Percentiles rank a stretch among this genome's conserved stretches.
Conservation (phyloP, 1,284 basidiomycete genomes). For the Exsudoporus floridanus region DNA sequence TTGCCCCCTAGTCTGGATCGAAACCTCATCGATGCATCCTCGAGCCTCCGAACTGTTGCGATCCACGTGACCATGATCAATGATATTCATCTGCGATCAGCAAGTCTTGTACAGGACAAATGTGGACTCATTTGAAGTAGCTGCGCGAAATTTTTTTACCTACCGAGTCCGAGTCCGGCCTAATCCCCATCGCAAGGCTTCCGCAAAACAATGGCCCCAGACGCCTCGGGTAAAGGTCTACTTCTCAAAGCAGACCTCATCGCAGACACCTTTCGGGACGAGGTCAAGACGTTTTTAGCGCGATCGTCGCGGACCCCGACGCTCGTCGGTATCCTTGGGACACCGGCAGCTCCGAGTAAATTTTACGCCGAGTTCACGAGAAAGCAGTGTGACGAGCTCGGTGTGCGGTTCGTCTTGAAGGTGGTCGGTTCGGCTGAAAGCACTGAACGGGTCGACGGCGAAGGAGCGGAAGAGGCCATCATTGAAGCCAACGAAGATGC, state of each 20-base stretch:
- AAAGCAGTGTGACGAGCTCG: slow-evolving; percentile 87
- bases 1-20: neutral
- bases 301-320: slow-evolving; percentile 55
- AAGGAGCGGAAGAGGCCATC: slow-evolving; percentile 91
- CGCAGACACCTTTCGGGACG: slow-evolving; percentile 64
- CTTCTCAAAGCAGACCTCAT: slow-evolving; percentile 75
- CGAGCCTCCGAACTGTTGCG: neutral
- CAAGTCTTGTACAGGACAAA: neutral
- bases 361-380: slow-evolving; percentile 93
- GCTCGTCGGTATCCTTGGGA: slow-evolving; percentile 91
- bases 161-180: slow-evolving; percentile 12
- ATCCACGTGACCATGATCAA: neutral
- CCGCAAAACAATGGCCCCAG: slow-evolving; percentile 17
- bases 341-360: slow-evolving; percentile 82
- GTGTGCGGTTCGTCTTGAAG: slow-evolving; percentile 83
- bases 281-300: slow-evolving; percentile 55
- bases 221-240: slow-evolving; percentile 58
- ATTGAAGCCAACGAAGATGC: slow-evolving; percentile 91
- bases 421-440: slow-evolving; percentile 64
- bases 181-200: neutral
- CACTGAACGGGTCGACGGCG: slow-evolving; percentile 46
- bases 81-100: neutral
- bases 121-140: no score
- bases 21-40: neutral
- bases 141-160: neutral